Evolutionary conservation across 805 yeast species (phyloP).

Genomic region (Candida insectalens): DNA sequence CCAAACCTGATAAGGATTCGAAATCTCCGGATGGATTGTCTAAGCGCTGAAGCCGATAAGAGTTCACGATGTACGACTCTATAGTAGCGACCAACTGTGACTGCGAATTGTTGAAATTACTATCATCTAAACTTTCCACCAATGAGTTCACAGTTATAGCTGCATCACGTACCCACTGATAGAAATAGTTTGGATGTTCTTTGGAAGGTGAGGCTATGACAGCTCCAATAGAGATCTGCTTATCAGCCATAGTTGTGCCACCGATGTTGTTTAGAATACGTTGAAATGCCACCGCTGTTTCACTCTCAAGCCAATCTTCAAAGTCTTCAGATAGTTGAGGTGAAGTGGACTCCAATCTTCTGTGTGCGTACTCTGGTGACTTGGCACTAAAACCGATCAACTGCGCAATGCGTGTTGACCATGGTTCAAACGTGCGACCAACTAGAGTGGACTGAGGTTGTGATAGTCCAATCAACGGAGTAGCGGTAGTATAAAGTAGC

Average conservation of each 20-base stretch:
- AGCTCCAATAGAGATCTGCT: slow-evolving; percentile 50
- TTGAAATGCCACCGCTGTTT: slow-evolving; percentile 32
- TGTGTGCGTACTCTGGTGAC: not conserved
- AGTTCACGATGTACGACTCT: slow-evolving; percentile 54
- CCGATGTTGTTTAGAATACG: slow-evolving; percentile 48
- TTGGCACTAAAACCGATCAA: slow-evolving; percentile 2
- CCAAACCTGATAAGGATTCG: slow-evolving; percentile 48
- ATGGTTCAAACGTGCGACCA: not conserved
- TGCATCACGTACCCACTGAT: slow-evolving; percentile 86
- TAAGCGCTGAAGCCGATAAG: slow-evolving; percentile 51
- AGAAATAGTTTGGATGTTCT: slow-evolving; percentile 66
- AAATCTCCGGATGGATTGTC: slow-evolving; percentile 63
- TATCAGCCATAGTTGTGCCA: slow-evolving; percentile 27
- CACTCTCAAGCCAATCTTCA: slow-evolving; percentile 38
- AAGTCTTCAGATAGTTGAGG: slow-evolving; percentile 31
- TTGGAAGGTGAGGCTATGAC: slow-evolving; percentile 82
- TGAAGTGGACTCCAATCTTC: too few relatives aligned
- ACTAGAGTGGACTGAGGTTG: too few relatives aligned
- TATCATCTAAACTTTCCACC: slow-evolving; percentile 43
- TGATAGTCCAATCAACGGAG: too few relatives aligned
- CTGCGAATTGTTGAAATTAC: slow-evolving; percentile 14
- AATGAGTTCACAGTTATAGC: slow-evolving; percentile 71
- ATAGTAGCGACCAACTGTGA: slow-evolving; percentile 22
- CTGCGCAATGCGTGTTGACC: not conserved
- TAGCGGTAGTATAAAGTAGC: too few relatives aligned